A percentile compares a stretch with the other conserved stretches of the same genome.
phyloP scores from a whole-genome alignment of 106 monocot species.

The Platanthera guangdongensis region DNA sequence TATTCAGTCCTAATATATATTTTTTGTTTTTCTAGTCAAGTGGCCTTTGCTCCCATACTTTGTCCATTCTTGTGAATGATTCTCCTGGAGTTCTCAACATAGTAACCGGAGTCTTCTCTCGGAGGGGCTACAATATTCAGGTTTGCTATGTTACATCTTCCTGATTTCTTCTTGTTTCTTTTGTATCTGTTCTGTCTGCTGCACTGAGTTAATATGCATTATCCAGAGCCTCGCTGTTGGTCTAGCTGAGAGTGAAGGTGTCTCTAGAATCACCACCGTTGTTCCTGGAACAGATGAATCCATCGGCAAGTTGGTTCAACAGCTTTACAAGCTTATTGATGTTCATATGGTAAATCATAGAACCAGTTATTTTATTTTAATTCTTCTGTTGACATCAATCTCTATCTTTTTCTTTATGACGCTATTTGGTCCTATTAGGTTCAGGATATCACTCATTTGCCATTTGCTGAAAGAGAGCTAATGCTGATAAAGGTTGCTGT shows the following conservation, averaged over 20 bases:
- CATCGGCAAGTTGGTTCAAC: constrained; percentile 73
- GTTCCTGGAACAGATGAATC: constrained; percentile 90
- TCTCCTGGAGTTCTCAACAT: constrained; percentile 83
- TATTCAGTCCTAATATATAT: not conserved
- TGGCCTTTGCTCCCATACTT: constrained; percentile 81
- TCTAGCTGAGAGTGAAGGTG: constrained; percentile 62
- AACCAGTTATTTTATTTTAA: not conserved
- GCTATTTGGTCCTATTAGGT: constrained; percentile 37
- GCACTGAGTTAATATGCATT: not conserved
- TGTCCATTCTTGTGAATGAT: constrained; percentile 90
- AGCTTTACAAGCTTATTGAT: constrained; percentile 89
- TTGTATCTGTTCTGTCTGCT: not conserved
- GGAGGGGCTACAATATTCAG: constrained; percentile 99
- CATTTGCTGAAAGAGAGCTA: constrained; percentile 90
- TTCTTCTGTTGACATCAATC: not conserved
- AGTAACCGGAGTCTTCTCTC: constrained; percentile 89
- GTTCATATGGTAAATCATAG: constrained; percentile 52
- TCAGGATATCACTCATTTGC: constrained; percentile 67
- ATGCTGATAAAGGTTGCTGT: constrained; percentile 97
- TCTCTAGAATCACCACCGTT: constrained; percentile 90
- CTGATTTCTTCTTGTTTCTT: constrained; percentile 1
- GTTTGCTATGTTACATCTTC: constrained; percentile 16
- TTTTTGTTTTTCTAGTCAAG: constrained; percentile 41
- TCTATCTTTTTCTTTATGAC: not conserved
- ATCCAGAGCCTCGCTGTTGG: constrained; percentile 94